A percentile compares a stretch with the other conserved stretches of the same genome.
These are phyloP conservation scores for Venturia asperata DNA, from an alignment of 2,329 filamentous ascomycete genomes.

Conservation along the genomic window DNA sequence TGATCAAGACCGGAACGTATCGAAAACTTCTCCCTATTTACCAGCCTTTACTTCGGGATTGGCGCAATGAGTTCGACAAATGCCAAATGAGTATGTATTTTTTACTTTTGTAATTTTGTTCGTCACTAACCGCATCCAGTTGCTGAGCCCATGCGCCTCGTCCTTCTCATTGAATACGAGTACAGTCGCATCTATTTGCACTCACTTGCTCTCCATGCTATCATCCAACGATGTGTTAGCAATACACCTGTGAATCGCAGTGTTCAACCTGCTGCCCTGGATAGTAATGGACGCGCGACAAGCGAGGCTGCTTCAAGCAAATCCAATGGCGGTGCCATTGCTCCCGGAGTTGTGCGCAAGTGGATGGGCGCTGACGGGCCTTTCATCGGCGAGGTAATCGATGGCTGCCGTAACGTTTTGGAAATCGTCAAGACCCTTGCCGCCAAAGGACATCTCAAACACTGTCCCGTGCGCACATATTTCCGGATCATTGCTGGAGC, in stretches of 20 bases:
- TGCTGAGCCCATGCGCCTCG: constrained; percentile 56
- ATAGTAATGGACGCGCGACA: constrained; percentile 13
- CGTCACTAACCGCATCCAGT: constrained; percentile 36
- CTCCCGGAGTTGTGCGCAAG: constrained; percentile 39
- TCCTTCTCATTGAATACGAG: constrained; percentile 89
- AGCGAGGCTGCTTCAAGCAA: constrained; percentile 13
- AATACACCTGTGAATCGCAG: constrained; percentile 43
- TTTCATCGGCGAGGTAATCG: constrained; percentile 64
- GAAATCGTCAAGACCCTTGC: constrained; percentile 67
- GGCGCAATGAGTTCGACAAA: constrained; percentile 76
- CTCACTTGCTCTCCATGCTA: constrained; percentile 85
- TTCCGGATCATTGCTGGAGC: constrained; percentile 80
- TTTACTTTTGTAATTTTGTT: background rate
- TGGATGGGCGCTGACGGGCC: constrained; percentile 53
- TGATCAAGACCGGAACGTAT: constrained; percentile 82
- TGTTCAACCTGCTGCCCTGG: constrained; percentile 32
- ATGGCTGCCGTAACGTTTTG: constrained; percentile 69
- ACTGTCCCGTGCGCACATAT: constrained; percentile 76
- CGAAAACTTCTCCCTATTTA: constrained; percentile 74
- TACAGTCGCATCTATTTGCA: constrained; percentile 94
- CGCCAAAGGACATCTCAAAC: constrained; percentile 68
- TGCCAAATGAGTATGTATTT: constrained; percentile 45
- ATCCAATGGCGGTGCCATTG: constrained; percentile 31
- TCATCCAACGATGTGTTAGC: constrained; percentile 84
- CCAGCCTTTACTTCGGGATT: constrained; percentile 67